A percentile compares a stretch with the other conserved stretches of the same genome.
These are phyloP conservation scores for Elasticomyces elasticus DNA, from an alignment of 495 filamentous ascomycete genomes.

Conservation along the genomic window DNA sequence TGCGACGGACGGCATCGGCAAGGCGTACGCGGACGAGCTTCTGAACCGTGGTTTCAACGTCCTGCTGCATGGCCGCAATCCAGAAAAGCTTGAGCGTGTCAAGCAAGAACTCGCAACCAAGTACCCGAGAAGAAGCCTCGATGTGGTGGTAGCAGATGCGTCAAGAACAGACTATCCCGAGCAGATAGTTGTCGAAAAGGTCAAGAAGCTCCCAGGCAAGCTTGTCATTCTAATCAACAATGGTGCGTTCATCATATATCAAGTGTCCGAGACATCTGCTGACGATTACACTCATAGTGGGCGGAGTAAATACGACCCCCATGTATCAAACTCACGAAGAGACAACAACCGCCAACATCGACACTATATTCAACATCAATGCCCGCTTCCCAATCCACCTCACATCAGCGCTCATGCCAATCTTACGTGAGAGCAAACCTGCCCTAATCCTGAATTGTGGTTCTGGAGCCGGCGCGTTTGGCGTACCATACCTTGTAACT, in stretches of 20 bases:
- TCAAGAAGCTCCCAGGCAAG: slow-evolving; percentile 17
- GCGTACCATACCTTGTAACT: neutral
- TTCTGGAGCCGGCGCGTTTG: neutral
- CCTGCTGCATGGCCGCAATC: slow-evolving; percentile 46
- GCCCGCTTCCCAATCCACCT: slow-evolving; percentile 28
- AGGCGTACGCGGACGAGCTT: slow-evolving; percentile 24
- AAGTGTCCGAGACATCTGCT: too few species aligned
- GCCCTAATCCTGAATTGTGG: slow-evolving; percentile 39
- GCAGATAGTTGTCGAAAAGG: slow-evolving; percentile 12
- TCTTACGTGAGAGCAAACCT: slow-evolving; percentile 26
- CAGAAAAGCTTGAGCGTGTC: slow-evolving; percentile 34
- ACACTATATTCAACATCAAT: slow-evolving; percentile 19
- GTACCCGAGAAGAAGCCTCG: slow-evolving; percentile 29
- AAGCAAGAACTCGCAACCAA: slow-evolving; percentile 24
- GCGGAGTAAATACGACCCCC: slow-evolving; percentile 15
- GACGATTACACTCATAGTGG: too few species aligned
- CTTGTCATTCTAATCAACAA: slow-evolving; percentile 39
- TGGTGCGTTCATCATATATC: too few species aligned
- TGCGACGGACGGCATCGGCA: slow-evolving; percentile 49
- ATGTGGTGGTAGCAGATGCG: slow-evolving; percentile 31
- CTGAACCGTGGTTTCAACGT: slow-evolving; percentile 43
- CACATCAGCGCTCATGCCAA: slow-evolving; percentile 34
- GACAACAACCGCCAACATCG: slow-evolving; percentile 11
- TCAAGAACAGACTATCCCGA: slow-evolving; percentile 13
- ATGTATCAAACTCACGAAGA: neutral